phyloP scores from a whole-genome alignment of 371 early-diverging fungal species.

The Antonospora locustae region DNA sequence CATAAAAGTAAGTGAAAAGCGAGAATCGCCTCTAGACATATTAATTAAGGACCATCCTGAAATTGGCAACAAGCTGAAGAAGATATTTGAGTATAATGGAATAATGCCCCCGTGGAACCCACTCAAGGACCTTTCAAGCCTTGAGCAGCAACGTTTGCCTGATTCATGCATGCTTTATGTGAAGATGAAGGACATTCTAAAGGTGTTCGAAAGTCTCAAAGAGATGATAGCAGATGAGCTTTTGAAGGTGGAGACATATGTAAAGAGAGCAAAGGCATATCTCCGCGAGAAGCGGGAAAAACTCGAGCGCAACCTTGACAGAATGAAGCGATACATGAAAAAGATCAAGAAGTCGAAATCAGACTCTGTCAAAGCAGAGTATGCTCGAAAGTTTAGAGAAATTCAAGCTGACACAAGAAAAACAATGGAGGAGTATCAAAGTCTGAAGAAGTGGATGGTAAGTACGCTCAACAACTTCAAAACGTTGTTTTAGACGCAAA shows the following conservation, averaged over 20 bases:
- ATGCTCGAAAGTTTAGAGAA: slow-evolving; percentile 23
- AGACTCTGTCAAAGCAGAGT: slow-evolving; percentile 12
- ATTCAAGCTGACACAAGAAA: slow-evolving; percentile 2
- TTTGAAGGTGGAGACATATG: slow-evolving; percentile 27
- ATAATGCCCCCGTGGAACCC: slow-evolving; percentile 30
- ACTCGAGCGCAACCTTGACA: slow-evolving; percentile 9
- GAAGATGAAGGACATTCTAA: slow-evolving; percentile 20
- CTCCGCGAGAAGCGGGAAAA: slow-evolving; percentile 22
- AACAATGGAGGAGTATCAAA: not conserved
- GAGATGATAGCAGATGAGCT: slow-evolving; percentile 28
- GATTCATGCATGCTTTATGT: slow-evolving; percentile 25
- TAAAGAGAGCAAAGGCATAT: slow-evolving; percentile 32
- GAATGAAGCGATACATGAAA: slow-evolving; percentile 13
- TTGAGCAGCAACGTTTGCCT: slow-evolving; percentile 20
- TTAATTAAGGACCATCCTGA: not conserved
- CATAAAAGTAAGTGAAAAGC: too few relatives aligned
- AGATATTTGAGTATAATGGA: slow-evolving; percentile 27
- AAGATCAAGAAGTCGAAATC: slow-evolving; percentile 13
- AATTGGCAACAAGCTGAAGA: slow-evolving; percentile 3
- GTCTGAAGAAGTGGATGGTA: not conserved
- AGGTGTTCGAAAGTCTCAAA: slow-evolving; percentile 30
- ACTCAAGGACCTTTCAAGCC: slow-evolving; percentile 15
- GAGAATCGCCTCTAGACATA: slow-evolving; percentile 27
- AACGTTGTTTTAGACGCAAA: slow-evolving; percentile 2
- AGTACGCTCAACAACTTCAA: not conserved